phyloP scores from a whole-genome alignment of 2,329 filamentous ascomycete species.

The Penicillium sp. region DNA sequence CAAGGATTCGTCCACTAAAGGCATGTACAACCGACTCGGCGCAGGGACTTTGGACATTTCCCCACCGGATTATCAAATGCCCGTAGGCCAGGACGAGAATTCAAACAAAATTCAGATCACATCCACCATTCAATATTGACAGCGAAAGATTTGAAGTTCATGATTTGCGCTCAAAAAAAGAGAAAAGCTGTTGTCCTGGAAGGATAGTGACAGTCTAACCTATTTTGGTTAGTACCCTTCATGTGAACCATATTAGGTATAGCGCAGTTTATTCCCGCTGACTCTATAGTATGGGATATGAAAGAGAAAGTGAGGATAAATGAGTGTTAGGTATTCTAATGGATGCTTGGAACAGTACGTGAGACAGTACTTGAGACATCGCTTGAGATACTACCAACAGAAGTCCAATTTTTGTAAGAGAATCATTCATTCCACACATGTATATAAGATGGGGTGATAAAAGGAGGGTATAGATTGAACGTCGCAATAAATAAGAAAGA shows the following conservation, averaged over 20 bases:
- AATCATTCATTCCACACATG: not conserved
- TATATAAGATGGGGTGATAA: not conserved
- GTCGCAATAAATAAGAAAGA: not conserved
- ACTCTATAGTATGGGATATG: not conserved
- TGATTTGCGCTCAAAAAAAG: not conserved
- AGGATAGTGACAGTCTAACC: not conserved
- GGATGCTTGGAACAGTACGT: not conserved
- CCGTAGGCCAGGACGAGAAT: not conserved
- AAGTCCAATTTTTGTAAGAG: not conserved
- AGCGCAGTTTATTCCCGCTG: not conserved
- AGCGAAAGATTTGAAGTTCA: not conserved
- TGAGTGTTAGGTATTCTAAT: not conserved
- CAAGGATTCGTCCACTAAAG: not conserved
- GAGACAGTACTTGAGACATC: not conserved
- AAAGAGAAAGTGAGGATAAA: not conserved
- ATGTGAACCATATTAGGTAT: not conserved
- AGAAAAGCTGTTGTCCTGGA: not conserved
- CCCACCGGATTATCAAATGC: not conserved
- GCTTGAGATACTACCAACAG: not conserved
- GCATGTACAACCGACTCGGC: not conserved
- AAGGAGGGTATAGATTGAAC: slow-evolving; percentile 15
- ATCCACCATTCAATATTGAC: not conserved
- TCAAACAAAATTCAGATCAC: no score
- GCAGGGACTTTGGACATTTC: not conserved
- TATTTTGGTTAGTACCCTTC: not conserved